Percentiles rank a stretch among this genome's conserved stretches.
phyloP scores from a whole-genome alignment of 2,329 filamentous ascomycete species.

The Fusarium chaquense region DNA sequence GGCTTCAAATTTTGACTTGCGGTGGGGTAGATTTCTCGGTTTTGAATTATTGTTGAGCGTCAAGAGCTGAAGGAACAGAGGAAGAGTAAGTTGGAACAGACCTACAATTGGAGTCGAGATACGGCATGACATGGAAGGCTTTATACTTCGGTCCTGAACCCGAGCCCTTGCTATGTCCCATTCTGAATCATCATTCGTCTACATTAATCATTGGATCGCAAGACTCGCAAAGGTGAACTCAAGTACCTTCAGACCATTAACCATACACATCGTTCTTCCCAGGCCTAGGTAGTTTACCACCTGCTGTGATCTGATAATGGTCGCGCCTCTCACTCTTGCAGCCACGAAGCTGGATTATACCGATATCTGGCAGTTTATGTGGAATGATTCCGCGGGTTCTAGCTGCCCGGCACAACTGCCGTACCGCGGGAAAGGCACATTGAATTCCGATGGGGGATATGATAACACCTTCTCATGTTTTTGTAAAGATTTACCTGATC shows the following conservation, averaged over 20 bases:
- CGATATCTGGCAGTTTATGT: not conserved
- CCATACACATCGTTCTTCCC: not conserved
- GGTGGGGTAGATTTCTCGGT: conserved; percentile 1
- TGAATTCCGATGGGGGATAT: not conserved
- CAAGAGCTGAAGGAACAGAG: not conserved
- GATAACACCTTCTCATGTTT: not conserved
- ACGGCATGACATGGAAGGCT: not conserved
- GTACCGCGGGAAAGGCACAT: conserved; percentile 2
- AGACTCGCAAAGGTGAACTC: conserved; percentile 1
- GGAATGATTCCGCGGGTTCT: not conserved
- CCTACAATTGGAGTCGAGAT: not conserved
- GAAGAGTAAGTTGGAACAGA: not conserved
- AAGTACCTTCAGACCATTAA: not conserved
- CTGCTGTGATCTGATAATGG: not conserved
- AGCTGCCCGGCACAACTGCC: conserved; percentile 14
- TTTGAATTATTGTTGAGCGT: not conserved
- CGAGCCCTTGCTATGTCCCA: not conserved
- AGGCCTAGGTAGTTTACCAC: conserved; percentile 5
- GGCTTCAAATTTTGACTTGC: not conserved
- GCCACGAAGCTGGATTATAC: not conserved
- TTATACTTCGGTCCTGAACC: not conserved
- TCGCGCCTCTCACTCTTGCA: not conserved
- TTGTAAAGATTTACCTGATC: not conserved
- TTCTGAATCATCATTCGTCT: not conserved
- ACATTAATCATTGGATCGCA: not conserved